These are phyloP conservation scores for Diaporthe sp. DNA, from an alignment of 2,329 filamentous ascomycete genomes.

Conservation along the genomic window DNA sequence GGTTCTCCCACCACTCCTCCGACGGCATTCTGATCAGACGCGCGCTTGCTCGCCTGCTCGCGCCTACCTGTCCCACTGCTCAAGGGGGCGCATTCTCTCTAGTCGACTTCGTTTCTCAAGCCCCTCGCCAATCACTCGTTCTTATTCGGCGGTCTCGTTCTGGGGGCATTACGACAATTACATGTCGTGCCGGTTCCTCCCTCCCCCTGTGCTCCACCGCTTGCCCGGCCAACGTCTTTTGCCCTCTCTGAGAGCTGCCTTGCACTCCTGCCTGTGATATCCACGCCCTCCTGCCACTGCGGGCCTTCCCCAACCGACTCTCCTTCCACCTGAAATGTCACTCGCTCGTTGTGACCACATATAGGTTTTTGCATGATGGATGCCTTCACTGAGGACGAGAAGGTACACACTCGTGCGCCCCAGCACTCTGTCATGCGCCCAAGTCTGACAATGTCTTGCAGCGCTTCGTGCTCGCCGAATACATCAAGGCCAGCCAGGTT, in stretches of 20 bases:
- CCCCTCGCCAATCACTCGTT: constrained; percentile 40
- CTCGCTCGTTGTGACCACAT: constrained; percentile 33
- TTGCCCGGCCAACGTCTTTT: constrained; percentile 31
- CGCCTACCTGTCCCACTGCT: constrained; percentile 39
- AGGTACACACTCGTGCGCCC: constrained; percentile 56
- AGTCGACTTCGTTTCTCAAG: constrained; percentile 32
- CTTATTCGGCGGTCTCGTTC: constrained; percentile 41
- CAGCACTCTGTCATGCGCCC: constrained; percentile 30
- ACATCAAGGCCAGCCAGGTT: constrained; percentile 69
- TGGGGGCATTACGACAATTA: constrained; percentile 34
- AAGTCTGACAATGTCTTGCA: constrained; percentile 47
- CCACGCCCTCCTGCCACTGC: constrained; percentile 7
- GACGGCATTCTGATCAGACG: constrained; percentile 47
- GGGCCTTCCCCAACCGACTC: neutral
- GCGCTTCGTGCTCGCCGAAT: constrained; percentile 71
- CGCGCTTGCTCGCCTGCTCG: constrained; percentile 52
- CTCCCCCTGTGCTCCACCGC: constrained; percentile 34
- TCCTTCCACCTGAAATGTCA: constrained; percentile 40
- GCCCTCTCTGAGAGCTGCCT: constrained; percentile 34
- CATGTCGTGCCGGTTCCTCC: constrained; percentile 19
- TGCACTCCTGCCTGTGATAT: constrained; percentile 31
- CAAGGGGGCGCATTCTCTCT: constrained; percentile 23
- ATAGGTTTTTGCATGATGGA: constrained; percentile 54
- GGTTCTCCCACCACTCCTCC: constrained; percentile 29
- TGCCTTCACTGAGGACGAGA: constrained; percentile 65